Evolutionary conservation across 306 rosid species (phyloP), one percentile per base, ranked within the genome.

Genomic region (Arachis stenosperma): DNA sequence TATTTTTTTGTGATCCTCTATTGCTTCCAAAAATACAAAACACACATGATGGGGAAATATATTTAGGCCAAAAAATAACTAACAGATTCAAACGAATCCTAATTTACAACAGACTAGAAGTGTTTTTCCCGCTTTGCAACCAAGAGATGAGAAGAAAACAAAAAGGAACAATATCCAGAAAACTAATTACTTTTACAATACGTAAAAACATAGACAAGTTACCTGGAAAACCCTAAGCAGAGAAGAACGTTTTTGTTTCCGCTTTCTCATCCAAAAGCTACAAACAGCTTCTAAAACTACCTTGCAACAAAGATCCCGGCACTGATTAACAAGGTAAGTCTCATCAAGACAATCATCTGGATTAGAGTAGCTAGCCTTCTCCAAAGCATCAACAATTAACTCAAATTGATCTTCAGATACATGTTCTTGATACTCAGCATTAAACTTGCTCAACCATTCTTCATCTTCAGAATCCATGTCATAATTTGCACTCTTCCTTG

Each of bases 401-500:
- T 93, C 96, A 75, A 90, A 93, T 43, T 58, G 69, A 64, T 89
- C 89, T 86, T 51, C 78, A 0, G 87, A 83, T 58, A 93, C 57
- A 74, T 52, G 65, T 66, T 81, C 90, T 57, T 58, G 81, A 61
- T 55, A 79, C 67, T 82, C 81, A 0, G 63, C 3, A 57, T 89
- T 90, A 40, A 87, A 81, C 74, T 78, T 81, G 50, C 61, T 75
- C 30, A 89, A 78, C 96, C 97, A 93, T 57, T 74, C 81, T 78
- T 93, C 98, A 53, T 93, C 98, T 40, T 85, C 97, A 11, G 87
- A 86, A 65, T 93, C 98, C 90, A 93, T 75, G 79, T 93, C 98
- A 75, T 93, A 93, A 62, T 66, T 84, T 1, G 93, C 87, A 0
- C 75, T 74, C 65, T 58, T 77, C 84, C 76, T 89, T 17, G 83